Evolutionary conservation across 805 yeast species (phyloP), one percentile per base, ranked within the genome.

Genomic region (Saccharomycopsis sp.): DNA sequence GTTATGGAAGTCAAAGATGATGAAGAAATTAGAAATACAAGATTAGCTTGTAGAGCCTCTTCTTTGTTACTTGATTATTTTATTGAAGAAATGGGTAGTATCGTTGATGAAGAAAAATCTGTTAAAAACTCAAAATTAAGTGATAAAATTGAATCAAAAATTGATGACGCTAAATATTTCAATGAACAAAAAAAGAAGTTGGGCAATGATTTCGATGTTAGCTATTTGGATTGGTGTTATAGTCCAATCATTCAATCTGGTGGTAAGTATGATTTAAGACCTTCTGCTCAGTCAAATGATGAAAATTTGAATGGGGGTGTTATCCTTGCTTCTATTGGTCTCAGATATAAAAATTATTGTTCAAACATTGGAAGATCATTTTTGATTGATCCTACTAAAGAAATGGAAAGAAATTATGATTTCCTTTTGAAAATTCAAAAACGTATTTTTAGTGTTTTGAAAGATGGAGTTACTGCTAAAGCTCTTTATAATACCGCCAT

Each of bases 161-260:
- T 89, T 51, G 96, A 86, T 52, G 85, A 82, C 53, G 62, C 63
- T n/a, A 76, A 73, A 50, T 81, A 82, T 63, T 73, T 79, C 57
- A 69, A 69, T 42, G 58, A 60, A 31, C 56, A 74, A 52, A 74
- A 76, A 52, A 70, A 72, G 49, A 67, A 69, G 42, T 49, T 72
- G 17, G 79, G 81, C 34, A 64, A 71, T 26, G 89, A 81, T 40
- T 80, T 87, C 46, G 94, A 86, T 52, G 65, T 79, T 4, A 76
- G 74, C 46, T 72, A 76, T 48, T 62, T 89, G 17, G 97, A 89
- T 57, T 89, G 96, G 96, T 83, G 94, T 49, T 86, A 84, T 59
- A 76, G 87, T 41, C 96, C 97, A 21, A 83, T 87, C 39, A 71
- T 87, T 39, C 94, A 86, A 62, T 80, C 94, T 51, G 94, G 94